Base-by-base conservation (phyloP, 1,284 basidiomycete species). In the Tilletia caries region DNA sequence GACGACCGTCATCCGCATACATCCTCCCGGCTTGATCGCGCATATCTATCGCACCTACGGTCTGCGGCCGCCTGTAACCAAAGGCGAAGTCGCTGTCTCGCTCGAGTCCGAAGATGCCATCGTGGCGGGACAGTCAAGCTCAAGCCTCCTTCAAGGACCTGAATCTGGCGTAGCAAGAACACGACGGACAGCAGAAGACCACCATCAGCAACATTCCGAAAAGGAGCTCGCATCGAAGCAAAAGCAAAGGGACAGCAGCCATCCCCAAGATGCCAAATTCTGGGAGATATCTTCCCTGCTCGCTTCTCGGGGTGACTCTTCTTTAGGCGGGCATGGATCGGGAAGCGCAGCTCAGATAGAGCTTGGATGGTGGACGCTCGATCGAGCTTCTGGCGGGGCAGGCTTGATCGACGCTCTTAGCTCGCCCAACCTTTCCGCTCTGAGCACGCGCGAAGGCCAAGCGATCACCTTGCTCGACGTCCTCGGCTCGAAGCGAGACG, bases 41-140 rank as follows among this genome's bases (percentile, higher is more conserved):
- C 68, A 77, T 58, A 65, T 80, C 6, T 44, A 74, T 67, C 70
- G 72, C 67, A 73, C 73, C 46, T 79, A 77, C 46, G 70, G 72
- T 12, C 72, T 80, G n/a, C 65, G 68, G 15, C 78, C 79, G 1
- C 75, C 76, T 0, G 67, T 72, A 13, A 74, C 72, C 18, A 54
- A 50, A 3, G 4, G 18, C 5, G 48, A 66, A 12, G 70, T 75
- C 6, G 58, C 58, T 13, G 2, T 33, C 25, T 23, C 70, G 67
- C 18, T 71, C 75, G 58, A 73, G n/a, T 68, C 58, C n/a, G 68
- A 67, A n/a, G 69, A 69, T 29, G 69, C 25, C 20, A 64, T 33
- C 41, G 67, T 58, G n/a, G 68, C 64, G 15, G 69, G 41, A 25
- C 52, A 13, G 5, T 54, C 44, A 29, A 15, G 25, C 29, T 34